Percentiles rank a stretch among this genome's conserved stretches.
phyloP scores from a whole-genome alignment of 805 yeast genomes.

The Tetrapisispora fleetii region DNA sequence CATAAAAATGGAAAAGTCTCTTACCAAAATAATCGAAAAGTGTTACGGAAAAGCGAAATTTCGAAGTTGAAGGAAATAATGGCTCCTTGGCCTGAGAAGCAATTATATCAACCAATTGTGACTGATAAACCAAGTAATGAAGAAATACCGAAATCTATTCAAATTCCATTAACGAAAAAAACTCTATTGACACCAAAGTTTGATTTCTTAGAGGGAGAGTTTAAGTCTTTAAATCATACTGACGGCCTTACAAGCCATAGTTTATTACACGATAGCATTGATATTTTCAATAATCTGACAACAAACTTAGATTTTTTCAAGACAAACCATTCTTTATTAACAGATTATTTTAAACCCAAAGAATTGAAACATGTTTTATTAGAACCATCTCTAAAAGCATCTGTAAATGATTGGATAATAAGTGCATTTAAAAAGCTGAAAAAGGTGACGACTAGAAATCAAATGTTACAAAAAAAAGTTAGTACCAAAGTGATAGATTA shows the following conservation, averaged over 20 bases:
- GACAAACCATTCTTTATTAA: conserved; percentile 19
- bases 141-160: background rate
- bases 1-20: background rate
- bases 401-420: conserved; percentile 25
- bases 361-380: conserved; percentile 24
- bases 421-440: conserved; percentile 29
- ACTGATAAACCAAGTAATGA: background rate
- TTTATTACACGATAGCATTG: background rate
- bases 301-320: background rate
- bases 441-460: conserved; percentile 28
- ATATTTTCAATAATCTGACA: background rate
- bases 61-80: conserved; percentile 12
- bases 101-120: conserved; percentile 7
- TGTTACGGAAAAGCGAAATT: conserved; percentile 6
- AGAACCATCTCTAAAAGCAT: conserved; percentile 13
- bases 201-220: background rate
- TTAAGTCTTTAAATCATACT: background rate
- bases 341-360: conserved; percentile 25
- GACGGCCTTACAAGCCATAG: no score
- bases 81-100: conserved; percentile 16
- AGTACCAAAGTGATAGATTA: conserved; percentile 8
- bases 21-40: background rate
- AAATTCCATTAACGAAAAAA: background rate
- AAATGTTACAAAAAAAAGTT: conserved; percentile 16
- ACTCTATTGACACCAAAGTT: background rate